Base-by-base conservation (phyloP, 805 yeast genomes). In the Ascoidea tarda region DNA sequence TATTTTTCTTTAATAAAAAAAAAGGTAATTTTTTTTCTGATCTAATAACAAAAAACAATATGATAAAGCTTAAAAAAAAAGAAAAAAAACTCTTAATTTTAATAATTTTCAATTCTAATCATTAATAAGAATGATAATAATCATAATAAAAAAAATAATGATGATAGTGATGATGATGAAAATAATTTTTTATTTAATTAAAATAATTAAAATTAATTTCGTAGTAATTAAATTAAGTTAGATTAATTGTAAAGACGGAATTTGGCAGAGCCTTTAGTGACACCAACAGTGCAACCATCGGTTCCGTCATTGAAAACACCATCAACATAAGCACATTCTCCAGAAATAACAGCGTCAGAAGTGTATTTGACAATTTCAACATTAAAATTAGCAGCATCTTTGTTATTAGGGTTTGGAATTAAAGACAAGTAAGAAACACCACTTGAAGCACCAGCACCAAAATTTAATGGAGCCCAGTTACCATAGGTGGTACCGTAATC, bases 401-500 rank as follows among this genome's bases (percentile, higher is more conserved):
- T 53, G 74, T 82, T 83, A 75, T 83, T 83, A 59, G 89, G 89
- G 70, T 83, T 83, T 66, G 88, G 88, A 69, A 83, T 83, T 69
- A 83, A 71, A 1, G 87, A 81, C 59, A 83, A 72, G 74, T 82
- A 83, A 49, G 84, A 73, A 59, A 72, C 69, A 55, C 84, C 85
- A 55, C 69, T 69, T 49, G 74, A 72, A 67, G 67, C 74, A 61
- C 95, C 95, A 53, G 88, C 84, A 67, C 95, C 95, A 53, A 84
- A 70, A 58, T 79, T 84, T 54, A 83, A 73, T 59, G 88, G 88
- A 51, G 88, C 87, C 97, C 96, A 91, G 86, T 91, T 91, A 73
- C 99, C 99, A 59, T 86, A 70, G 62, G 82, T 84, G 46, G 90
- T 76, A 58, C 87, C 87, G 5, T 75, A 62, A 52, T 79, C 66